Conservation (phyloP, 78 protist genomes). For the Speleostelium caveatum region DNA sequence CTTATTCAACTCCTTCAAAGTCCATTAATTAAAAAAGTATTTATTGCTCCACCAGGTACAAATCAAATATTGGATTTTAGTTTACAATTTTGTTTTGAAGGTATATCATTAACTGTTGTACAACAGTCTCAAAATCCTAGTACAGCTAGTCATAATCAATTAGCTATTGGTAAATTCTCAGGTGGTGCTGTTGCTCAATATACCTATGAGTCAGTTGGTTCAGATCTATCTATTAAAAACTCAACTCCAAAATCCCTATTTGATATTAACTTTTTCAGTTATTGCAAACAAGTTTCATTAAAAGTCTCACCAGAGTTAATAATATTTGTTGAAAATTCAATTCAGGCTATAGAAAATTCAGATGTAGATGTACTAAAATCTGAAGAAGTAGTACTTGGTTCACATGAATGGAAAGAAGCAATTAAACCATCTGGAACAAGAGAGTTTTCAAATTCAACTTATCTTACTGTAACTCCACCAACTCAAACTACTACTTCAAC, state of each 20-base stretch:
- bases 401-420: slow-evolving; percentile 67
- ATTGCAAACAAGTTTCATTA: slow-evolving; percentile 58
- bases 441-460: slow-evolving; percentile 10
- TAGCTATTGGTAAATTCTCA: slow-evolving; percentile 47
- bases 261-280: slow-evolving; percentile 36
- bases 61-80: background rate
- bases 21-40: slow-evolving; percentile 52
- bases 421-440: slow-evolving; percentile 35
- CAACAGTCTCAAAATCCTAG: background rate
- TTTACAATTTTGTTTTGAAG: slow-evolving; percentile 29
- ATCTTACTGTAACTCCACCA: too few species aligned
- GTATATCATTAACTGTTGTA: slow-evolving; percentile 30
- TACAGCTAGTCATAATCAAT: slow-evolving; percentile 24
- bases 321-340: slow-evolving; percentile 28
- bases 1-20: slow-evolving; percentile 60
- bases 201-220: slow-evolving; percentile 16
- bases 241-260: slow-evolving; percentile 9
- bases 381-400: slow-evolving; percentile 65
- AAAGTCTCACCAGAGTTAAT: slow-evolving; percentile 51
- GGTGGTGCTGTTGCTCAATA: slow-evolving; percentile 72
- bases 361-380: slow-evolving; percentile 44
- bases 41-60: slow-evolving; percentile 38
- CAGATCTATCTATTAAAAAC: background rate
- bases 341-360: slow-evolving; percentile 1
- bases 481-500: background rate